Base-by-base conservation (phyloP, 768 basidiomycete genomes). In the Daedaleopsis nitida region DNA sequence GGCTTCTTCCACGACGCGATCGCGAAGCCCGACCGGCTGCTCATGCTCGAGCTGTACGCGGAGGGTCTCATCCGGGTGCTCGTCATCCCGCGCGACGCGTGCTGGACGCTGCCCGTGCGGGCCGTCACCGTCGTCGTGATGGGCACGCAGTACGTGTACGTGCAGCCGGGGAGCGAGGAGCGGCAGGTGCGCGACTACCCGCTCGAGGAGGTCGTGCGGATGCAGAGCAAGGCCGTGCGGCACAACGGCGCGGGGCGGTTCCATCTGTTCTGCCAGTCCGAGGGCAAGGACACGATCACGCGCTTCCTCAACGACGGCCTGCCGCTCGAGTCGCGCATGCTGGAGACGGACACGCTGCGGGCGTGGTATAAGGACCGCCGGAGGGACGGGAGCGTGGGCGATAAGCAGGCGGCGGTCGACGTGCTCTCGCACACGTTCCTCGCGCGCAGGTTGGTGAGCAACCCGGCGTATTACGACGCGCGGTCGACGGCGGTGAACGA, bases 231-330 rank as follows among this genome's bases (percentile, higher is more conserved):
- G 35, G 95, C 95, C 4, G 83, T 94, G 13, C 83, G 82, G 57
- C 77, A 75, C 42, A 75, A 74, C 54, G 70, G 70, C 24, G 67
- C 79, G 1, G 90, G 92, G 0, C 81, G 81, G 58, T 95, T 96
- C 76, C 80, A 89, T 68, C 75, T 98, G 49, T 91, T 99, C 70
- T 98, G 96, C 73, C 96, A 94, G 66, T 80, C 86, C 7, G 96
- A 97, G 72, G 85, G 88, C 51, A 84, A 86, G 62, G 91, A 94
- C 63, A 88, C 88, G 14, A 87, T 94, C 71, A 82, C 83, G 47
- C 86, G 89, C 24, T 94, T 96, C 78, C 75, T 99, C 63, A 86
- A 88, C 58, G 89, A 95, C 21, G 97, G 97, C 6, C 77, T 96
- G 21, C 93, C 94, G 1, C 76, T 98, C 38, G 97, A 99, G 75